Evolutionary conservation across 495 filamentous ascomycete species (phyloP), one percentile per base, ranked within the genome.

Genomic region (Trichoderma orchidacearum): DNA sequence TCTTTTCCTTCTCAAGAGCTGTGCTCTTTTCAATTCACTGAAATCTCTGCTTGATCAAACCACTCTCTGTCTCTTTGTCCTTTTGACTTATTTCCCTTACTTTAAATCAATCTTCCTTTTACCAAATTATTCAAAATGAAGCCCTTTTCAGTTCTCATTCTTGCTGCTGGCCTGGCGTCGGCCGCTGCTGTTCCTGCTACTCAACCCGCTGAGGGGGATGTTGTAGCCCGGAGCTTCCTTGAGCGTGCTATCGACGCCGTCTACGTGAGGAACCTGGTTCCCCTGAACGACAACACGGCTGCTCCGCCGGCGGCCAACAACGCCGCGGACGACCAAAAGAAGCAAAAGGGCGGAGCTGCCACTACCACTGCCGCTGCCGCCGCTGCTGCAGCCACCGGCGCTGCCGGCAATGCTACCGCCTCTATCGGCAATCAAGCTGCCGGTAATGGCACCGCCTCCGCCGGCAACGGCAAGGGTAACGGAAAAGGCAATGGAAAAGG

Each of bases 121-220:
- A 51, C 27, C 31, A 38, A 30, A 51, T 29, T 30, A 62, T 41
- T 29, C 29, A 55, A 29, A 48, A 69, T 69, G 65, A 69, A 65
- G 65, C 30, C 56, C 4, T 50, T 56, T 56, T 25, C 57, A 23
- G n/a, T 56, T 15, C 34, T 68, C 35, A 55, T 66, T n/a, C 41
- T 66, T 21, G 59, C 62, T 11, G 65, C 61, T 52, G 62, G 65
- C 62, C 62, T 69, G 59, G 63, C 57, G 58, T 66, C 65, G 59
- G 67, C 67, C n/a, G 28, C 58, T 25, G 21, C 41, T 3, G 21
- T 23, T 13, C 41, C 27, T 9, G 21, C 18, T 7, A 13, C 3
- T 15, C n/a, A 17, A 9, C 11, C 41, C 0, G 41, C 18, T 1
- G 21, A 48, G 21, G 9, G 27, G 18, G 23, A 18, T 9, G 18